Evolutionary conservation across 2,329 filamentous ascomycete genomes (phyloP).

Genomic region (Verticillium dahliae): DNA sequence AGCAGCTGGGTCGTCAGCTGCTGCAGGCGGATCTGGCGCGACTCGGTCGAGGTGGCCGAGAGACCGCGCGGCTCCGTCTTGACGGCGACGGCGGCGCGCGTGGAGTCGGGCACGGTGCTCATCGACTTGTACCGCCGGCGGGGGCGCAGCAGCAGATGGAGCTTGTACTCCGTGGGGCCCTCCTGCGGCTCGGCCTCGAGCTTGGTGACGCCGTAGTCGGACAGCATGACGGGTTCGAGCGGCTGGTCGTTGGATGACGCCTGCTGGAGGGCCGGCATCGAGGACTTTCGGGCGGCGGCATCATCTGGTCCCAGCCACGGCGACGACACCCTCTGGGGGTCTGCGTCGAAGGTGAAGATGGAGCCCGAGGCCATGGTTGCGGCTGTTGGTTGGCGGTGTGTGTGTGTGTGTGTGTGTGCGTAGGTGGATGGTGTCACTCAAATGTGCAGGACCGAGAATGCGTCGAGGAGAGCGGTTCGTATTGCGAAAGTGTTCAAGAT

Average conservation of each 20-base stretch:
- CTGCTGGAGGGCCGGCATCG: constrained; percentile 4
- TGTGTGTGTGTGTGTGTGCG: no score
- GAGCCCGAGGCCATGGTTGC: constrained; percentile 79
- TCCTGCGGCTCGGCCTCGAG: constrained; percentile 88
- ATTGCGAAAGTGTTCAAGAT: background rate
- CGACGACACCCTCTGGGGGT: constrained; percentile 81
- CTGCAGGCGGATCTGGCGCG: constrained; percentile 76
- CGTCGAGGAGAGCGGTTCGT: background rate
- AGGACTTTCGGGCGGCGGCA: constrained; percentile 27
- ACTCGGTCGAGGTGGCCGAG: constrained; percentile 49
- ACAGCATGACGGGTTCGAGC: constrained; percentile 35
- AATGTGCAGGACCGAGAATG: background rate
- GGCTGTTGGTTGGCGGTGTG: background rate
- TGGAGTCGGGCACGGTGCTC: constrained; percentile 45
- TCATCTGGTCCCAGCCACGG: constrained; percentile 69
- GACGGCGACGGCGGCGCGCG: constrained; percentile 20
- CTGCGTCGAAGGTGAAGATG: constrained; percentile 89
- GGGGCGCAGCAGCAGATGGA: constrained; percentile 79
- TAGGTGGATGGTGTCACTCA: background rate
- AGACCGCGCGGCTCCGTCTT: constrained; percentile 5
- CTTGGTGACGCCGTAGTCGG: constrained; percentile 63
- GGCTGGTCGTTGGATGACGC: constrained; percentile 14
- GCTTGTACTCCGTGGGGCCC: constrained; percentile 92
- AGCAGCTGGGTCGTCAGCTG: constrained; percentile 91
- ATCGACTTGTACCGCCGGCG: constrained; percentile 66